Base-by-base conservation (phyloP, 495 filamentous ascomycete species). In the Penicillium egyptiacum region DNA sequence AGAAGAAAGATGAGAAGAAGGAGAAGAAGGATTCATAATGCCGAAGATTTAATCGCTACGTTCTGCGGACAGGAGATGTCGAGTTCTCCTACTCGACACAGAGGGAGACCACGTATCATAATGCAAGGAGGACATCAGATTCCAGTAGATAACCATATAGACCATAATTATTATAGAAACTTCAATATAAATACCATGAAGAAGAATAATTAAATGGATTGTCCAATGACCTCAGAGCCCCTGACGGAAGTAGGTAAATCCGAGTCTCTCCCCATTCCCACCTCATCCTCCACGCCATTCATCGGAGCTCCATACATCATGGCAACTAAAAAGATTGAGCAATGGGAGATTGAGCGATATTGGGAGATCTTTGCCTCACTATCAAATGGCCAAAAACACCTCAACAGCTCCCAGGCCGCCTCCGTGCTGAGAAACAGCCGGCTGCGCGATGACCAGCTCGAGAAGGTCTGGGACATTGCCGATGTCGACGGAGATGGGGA, bases 351-450 rank as follows among this genome's bases (percentile, higher is more conserved):
- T 65, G 91, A 96, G 68, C 91, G 92, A 55, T 98, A 98, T 76
- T 98, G 94, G 94, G 96, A 98, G 78, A 98, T 98, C 73, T 98
- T 98, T 77, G 81, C 88, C 53, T 86, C 91, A 35, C 81, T 96
- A 53, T 57, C 78, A 44, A 87, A 88, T 72, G 93, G 92, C 72
- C 87, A 88, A 59, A 79, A 87, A 65, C 90, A 86, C 72, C 81
- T 98, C 35, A 94, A 88, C 50, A 96, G 91, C 72, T 86, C 88
- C 57, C 91, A 96, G 72, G 94, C 94, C 44, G 92, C 93, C 63
- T 87, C 89, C 23, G 90, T 98, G 50, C 88, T 98, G 71, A 95
- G 96, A 78, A 98, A 98, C 83, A 91, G 86, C 63, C 89, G 90
- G 26, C 82, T 98, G 58, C 84, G 87, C 53, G 92, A 98, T 79